Conservation (phyloP, 1,284 basidiomycete genomes). For the Cerrena zonata region DNA sequence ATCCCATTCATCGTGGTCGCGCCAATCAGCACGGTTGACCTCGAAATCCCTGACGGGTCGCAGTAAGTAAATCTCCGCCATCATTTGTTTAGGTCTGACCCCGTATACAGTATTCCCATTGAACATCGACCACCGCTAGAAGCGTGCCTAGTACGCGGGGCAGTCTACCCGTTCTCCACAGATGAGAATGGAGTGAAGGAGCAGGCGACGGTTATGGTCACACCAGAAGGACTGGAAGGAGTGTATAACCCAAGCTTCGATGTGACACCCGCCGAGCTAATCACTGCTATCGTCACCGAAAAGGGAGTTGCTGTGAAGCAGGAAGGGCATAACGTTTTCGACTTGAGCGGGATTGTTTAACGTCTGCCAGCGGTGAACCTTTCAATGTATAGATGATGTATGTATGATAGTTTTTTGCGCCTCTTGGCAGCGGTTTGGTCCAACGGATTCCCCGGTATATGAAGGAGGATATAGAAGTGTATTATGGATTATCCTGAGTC, state of each 20-base stretch:
- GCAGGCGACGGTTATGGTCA: conserved; percentile 70
- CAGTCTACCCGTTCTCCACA: conserved; percentile 47
- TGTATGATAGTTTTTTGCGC: not conserved
- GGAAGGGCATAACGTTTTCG: conserved; percentile 46
- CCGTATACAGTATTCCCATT: conserved; percentile 70
- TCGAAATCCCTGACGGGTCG: conserved; percentile 67
- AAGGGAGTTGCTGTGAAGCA: conserved; percentile 74
- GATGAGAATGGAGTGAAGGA: conserved; percentile 39
- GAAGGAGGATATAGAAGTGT: not conserved
- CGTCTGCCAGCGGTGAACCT: too few species aligned
- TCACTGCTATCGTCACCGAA: conserved; percentile 83
- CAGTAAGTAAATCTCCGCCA: conserved; percentile 40
- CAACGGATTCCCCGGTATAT: not conserved
- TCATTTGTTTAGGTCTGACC: conserved; percentile 5
- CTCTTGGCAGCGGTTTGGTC: not conserved
- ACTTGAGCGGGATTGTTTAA: conserved; percentile 50
- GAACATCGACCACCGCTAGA: conserved; percentile 83
- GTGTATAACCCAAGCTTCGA: conserved; percentile 93
- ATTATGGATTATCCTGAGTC: not conserved
- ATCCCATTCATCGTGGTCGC: conserved; percentile 89
- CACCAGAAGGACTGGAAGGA: conserved; percentile 57
- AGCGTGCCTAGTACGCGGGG: conserved; percentile 80
- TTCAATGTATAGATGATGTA: not conserved
- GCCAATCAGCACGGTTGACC: conserved; percentile 83
- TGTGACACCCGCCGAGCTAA: conserved; percentile 82